Percentiles rank a stretch among this genome's conserved stretches.
phyloP scores from a whole-genome alignment of 139 green algal genomes.

The Ettlia oleoabundans region DNA sequence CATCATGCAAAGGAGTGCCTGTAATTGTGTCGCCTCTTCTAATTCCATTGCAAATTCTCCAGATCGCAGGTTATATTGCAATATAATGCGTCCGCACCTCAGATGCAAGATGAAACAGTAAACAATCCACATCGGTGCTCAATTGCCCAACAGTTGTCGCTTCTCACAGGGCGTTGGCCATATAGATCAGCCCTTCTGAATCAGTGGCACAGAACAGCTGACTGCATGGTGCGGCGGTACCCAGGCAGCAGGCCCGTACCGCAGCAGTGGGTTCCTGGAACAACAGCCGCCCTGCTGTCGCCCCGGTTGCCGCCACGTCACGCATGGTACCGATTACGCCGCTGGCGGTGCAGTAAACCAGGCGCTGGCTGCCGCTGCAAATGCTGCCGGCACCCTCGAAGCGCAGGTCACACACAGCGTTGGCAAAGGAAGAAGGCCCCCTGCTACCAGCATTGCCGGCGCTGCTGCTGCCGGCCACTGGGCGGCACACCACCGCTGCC shows the following conservation, averaged over 20 bases:
- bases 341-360: conserved; percentile 24
- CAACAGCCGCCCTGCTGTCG: not conserved
- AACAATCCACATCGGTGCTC: too few relatives aligned
- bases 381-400: conserved; percentile 23
- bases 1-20: too few relatives aligned
- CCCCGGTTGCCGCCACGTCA: not conserved
- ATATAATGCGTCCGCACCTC: too few relatives aligned
- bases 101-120: too few relatives aligned
- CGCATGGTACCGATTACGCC: conserved; percentile 19
- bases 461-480: not conserved
- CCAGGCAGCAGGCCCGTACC: conserved; percentile 6
- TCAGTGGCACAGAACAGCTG: conserved; percentile 26
- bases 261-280: conserved; percentile 30
- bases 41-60: too few relatives aligned
- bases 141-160: too few relatives aligned
- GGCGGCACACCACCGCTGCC: conserved; percentile 2
- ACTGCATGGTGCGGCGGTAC: conserved; percentile 1
- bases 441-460: too few relatives aligned
- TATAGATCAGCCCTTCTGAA: conserved; percentile 24
- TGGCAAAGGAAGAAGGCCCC: too few relatives aligned
- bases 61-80: too few relatives aligned
- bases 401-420: conserved; percentile 16
- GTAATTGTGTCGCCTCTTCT: too few relatives aligned
- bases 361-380: conserved; percentile 21
- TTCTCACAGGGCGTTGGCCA: conserved; percentile 19